Evolutionary conservation across 2,329 filamentous ascomycete species (phyloP).

Genomic region (Botryotinia calthae): DNA sequence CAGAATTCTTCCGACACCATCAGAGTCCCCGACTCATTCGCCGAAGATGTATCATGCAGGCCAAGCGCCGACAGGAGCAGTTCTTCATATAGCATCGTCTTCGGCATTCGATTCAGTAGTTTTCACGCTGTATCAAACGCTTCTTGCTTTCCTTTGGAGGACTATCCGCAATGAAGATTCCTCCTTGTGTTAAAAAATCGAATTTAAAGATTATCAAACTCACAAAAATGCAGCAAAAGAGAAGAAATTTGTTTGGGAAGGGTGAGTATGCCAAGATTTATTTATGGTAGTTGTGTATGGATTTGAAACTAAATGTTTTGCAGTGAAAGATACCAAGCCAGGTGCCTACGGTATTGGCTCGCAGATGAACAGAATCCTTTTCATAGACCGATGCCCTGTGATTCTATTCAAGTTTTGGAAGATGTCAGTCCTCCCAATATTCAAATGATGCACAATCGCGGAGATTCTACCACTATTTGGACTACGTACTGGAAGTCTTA

Average conservation of each 20-base stretch:
- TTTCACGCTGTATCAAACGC: background rate
- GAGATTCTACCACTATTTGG: background rate
- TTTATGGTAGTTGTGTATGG: background rate
- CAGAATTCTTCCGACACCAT: background rate
- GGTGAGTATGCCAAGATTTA: constrained; percentile 9
- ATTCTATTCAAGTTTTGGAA: background rate
- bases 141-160: background rate
- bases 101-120: constrained; percentile 4
- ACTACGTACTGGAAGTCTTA: background rate
- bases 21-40: constrained; percentile 8
- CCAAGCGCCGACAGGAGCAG: background rate
- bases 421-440: background rate
- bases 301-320: constrained; percentile 11
- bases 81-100: constrained; percentile 9
- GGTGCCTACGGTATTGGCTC: background rate
- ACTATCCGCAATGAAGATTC: background rate
- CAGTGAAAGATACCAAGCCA: background rate
- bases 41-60: constrained; percentile 9
- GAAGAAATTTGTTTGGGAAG: background rate
- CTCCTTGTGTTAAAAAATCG: background rate
- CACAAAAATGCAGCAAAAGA: background rate
- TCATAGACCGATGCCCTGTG: background rate
- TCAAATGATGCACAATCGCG: background rate
- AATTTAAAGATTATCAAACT: background rate
- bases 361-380: background rate